Percentiles rank a stretch among this genome's conserved stretches.
phyloP scores from a whole-genome alignment of 129 eudicot species.

The Smallanthus sonchifolius region DNA sequence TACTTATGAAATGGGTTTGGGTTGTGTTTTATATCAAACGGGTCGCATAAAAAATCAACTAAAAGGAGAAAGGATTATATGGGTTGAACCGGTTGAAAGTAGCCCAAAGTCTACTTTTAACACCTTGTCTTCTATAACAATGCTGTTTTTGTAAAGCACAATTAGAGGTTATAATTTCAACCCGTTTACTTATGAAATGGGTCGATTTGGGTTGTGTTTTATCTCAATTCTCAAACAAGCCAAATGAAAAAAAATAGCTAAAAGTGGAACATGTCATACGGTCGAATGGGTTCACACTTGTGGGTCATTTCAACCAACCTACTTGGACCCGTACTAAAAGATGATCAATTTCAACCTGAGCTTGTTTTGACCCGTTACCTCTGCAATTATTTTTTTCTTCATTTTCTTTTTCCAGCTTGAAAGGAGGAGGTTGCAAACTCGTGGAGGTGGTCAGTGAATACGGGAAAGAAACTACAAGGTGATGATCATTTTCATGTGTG shows the following conservation, averaged over 20 bases:
- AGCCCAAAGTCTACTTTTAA: not conserved
- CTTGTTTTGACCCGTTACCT: not conserved
- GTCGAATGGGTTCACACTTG: not conserved
- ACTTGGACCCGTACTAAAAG: not conserved
- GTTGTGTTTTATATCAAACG: not conserved
- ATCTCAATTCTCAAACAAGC: not conserved
- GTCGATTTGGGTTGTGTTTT: not conserved
- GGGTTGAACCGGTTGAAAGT: conserved; percentile 3
- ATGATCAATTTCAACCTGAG: not conserved
- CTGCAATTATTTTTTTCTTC: not conserved
- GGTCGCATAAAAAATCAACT: not conserved
- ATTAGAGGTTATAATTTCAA: not conserved
- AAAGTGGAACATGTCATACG: not conserved
- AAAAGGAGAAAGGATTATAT: not conserved
- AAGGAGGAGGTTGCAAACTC: conserved; percentile 79
- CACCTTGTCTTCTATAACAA: not conserved
- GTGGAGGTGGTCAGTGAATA: conserved; percentile 48
- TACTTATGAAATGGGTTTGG: not conserved
- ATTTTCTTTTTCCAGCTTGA: conserved; percentile 51
- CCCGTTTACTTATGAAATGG: not conserved
- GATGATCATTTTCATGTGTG: conserved; percentile 14
- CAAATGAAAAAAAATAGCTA: not conserved
- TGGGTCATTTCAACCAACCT: not conserved
- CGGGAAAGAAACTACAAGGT: conserved; percentile 2
- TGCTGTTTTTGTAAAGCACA: not conserved